Evolutionary conservation across 2,329 filamentous ascomycete genomes (phyloP), one percentile per base, ranked within the genome.

Genomic region (Ophiostoma australiae): DNA sequence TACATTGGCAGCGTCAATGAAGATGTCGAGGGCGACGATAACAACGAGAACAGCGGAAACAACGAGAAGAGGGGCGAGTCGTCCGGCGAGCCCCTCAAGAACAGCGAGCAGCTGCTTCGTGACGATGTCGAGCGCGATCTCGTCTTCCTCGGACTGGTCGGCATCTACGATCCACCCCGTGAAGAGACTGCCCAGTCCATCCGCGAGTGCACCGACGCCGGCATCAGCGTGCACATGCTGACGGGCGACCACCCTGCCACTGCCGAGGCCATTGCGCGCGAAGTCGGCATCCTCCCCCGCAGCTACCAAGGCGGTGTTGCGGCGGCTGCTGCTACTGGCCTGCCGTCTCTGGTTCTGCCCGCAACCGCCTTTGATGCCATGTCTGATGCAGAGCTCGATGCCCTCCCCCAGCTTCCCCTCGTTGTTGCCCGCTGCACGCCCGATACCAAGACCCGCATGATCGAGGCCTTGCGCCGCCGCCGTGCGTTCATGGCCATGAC

Each of bases 391-490:
- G 87, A 95, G 78, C 91, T 96, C 70, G 92, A 97, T 74, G 83
- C 84, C 0, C 82, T 96, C 20, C 89, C 90, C 4, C 87, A 92
- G 58, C 82, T 96, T 1, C 92, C 92, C 2, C 83, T 94, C 0
- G 93, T 96, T 10, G 90, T 96, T 72, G 92, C 93, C 52, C 89
- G 93, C 52, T 96, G 92, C 77, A 91, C 91, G 0, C 93, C 93
- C 0, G 88, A 91, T 72, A 96, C 93, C 55, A 97, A 97, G 81
- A 92, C 93, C 4, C 89, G 92, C 72, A 96, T 97, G 92, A 94
- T 97, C 69, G 91, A 94, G 75, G 92, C 93, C 6, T 86, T 97
- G 20, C 91, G 94, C 74, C 88, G 93, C 20, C 89, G 92, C 58
- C 85, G 86, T 31, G 86, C 86, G 27, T 94, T 91, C 79, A 92